These are phyloP conservation scores for Apiosordaria backusii DNA, from an alignment of 495 filamentous ascomycete species.

Conservation along the genomic window DNA sequence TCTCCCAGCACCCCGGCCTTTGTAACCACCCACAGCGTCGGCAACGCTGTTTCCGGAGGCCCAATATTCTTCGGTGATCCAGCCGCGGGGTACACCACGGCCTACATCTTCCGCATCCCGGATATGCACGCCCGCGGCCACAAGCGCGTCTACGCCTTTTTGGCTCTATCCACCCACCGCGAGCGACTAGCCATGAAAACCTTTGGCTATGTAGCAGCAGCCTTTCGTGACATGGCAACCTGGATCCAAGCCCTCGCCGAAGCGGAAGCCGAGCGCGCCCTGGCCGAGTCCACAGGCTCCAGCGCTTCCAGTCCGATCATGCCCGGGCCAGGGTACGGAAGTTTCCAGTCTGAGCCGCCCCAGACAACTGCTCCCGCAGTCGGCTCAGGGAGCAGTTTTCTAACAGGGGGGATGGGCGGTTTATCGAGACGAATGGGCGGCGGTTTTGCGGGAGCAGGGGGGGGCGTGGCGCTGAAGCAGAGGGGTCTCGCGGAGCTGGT, in stretches of 20 bases:
- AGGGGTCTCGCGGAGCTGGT: slow-evolving; percentile 82
- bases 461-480: slow-evolving; percentile 55
- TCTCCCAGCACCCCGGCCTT: slow-evolving; percentile 36
- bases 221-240: slow-evolving; percentile 73
- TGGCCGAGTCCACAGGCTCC: slow-evolving; percentile 40
- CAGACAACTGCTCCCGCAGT: slow-evolving; percentile 21
- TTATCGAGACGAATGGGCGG: slow-evolving; percentile 37
- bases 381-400: slow-evolving; percentile 39
- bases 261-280: slow-evolving; percentile 54
- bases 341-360: slow-evolving; percentile 24
- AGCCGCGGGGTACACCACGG: slow-evolving; percentile 80
- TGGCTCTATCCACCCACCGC: slow-evolving; percentile 72
- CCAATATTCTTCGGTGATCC: slow-evolving; percentile 86
- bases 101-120: slow-evolving; percentile 85
- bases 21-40: slow-evolving; percentile 51
- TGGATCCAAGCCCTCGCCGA: slow-evolving; percentile 62
- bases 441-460: slow-evolving; percentile 38
- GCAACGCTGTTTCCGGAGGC: slow-evolving; percentile 52
- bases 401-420: slow-evolving; percentile 42
- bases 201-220: slow-evolving; percentile 67
- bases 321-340: slow-evolving; percentile 29
- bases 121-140: slow-evolving; percentile 86
- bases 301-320: slow-evolving; percentile 32
- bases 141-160: slow-evolving; percentile 79
- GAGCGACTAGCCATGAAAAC: slow-evolving; percentile 70